A percentile compares a stretch with the other conserved stretches of the same genome.
phyloP scores from a whole-genome alignment of 495 filamentous ascomycete species.

The Neurospora sp. region DNA sequence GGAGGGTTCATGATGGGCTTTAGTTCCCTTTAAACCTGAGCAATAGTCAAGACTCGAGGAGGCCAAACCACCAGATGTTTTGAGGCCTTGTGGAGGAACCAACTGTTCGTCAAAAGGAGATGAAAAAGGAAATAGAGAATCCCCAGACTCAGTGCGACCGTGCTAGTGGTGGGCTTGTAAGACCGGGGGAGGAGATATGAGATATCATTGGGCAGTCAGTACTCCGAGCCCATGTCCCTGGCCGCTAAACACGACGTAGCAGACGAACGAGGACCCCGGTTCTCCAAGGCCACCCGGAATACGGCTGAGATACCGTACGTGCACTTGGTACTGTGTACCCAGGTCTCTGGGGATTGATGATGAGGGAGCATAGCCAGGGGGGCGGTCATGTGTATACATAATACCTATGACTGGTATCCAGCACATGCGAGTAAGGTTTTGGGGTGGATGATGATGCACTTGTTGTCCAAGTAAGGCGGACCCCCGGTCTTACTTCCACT shows the following conservation, averaged over 20 bases:
- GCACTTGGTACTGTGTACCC: neutral
- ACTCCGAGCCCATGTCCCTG: too few species aligned
- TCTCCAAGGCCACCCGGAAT: neutral
- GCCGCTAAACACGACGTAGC: neutral
- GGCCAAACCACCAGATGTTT: neutral
- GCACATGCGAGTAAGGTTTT: neutral
- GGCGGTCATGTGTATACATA: neutral
- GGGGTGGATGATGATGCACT: neutral
- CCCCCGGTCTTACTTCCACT: neutral
- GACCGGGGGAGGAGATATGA: too few species aligned
- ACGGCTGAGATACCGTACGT: neutral
- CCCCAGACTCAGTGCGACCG: too few species aligned
- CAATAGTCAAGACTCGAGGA: neutral
- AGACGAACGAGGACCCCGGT: neutral
- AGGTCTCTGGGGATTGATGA: neutral
- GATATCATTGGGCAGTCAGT: too few species aligned
- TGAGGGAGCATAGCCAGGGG: neutral
- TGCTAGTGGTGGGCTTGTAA: too few species aligned
- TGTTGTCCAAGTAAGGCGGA: neutral
- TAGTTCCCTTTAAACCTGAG: neutral
- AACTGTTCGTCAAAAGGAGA: neutral
- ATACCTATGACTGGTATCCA: neutral
- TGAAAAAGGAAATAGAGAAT: too few species aligned
- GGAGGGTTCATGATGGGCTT: neutral
- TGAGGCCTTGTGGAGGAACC: neutral